A percentile compares a stretch with the other conserved stretches of the same genome.
These are phyloP conservation scores for Inga leiocalycina DNA, from an alignment of 306 rosid species.

Conservation along the genomic window DNA sequence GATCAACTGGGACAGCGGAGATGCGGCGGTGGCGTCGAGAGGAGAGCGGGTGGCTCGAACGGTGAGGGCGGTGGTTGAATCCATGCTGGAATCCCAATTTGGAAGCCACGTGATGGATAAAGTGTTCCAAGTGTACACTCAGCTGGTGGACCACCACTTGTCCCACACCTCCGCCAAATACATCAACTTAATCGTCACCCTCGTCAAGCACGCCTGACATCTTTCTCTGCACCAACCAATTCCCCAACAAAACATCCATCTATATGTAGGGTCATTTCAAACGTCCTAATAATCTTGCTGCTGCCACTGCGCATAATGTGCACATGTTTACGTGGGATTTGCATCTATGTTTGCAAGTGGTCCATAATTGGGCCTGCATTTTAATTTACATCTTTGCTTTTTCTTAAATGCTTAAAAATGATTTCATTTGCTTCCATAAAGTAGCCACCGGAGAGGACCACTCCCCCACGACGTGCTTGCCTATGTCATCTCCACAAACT, in stretches of 20 bases:
- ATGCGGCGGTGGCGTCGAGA: neutral
- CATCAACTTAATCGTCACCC: slow-evolving; percentile 59
- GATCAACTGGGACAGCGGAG: slow-evolving; percentile 66
- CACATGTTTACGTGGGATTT: neutral
- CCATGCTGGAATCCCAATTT: slow-evolving; percentile 69
- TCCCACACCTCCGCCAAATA: slow-evolving; percentile 43
- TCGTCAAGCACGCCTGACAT: slow-evolving; percentile 34
- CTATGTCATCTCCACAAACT: neutral
- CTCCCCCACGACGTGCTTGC: neutral
- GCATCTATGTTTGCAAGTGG: neutral
- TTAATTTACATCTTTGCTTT: neutral
- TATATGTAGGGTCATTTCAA: no score
- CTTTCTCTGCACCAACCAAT: no score
- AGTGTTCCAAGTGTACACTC: slow-evolving; percentile 42
- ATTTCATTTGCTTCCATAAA: no score
- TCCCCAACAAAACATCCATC: no score
- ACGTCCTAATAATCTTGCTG: no score
- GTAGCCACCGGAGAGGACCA: neutral
- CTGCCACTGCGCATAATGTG: no score
- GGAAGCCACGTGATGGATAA: slow-evolving; percentile 59
- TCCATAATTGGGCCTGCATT: neutral
- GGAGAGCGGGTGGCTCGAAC: slow-evolving; percentile 55
- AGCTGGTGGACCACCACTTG: slow-evolving; percentile 49
- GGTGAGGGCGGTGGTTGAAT: slow-evolving; percentile 72
- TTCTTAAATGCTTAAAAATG: no score